Evolutionary conservation across 2,329 filamentous ascomycete genomes (phyloP).

Genomic region (Cladophialophora bantiana): DNA sequence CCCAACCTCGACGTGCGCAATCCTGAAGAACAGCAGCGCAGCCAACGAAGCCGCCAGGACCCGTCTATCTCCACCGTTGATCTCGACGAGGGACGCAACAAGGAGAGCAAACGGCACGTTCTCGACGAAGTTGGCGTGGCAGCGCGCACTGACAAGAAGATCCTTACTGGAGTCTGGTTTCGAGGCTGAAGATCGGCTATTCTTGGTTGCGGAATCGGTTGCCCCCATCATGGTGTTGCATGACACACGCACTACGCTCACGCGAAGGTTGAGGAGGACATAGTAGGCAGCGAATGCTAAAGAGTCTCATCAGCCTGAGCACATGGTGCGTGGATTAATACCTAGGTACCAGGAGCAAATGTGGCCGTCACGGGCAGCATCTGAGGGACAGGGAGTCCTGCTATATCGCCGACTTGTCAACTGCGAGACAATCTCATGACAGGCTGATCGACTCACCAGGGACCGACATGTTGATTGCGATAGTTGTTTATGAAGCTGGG

Average conservation of each 20-base stretch:
- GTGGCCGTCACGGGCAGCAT: slow-evolving; percentile 40
- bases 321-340: slow-evolving; percentile 8
- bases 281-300: slow-evolving; percentile 53
- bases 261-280: slow-evolving; percentile 50
- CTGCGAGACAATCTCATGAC: background rate
- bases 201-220: slow-evolving; percentile 24
- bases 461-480: slow-evolving; percentile 23
- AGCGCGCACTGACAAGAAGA: slow-evolving; percentile 48
- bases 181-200: slow-evolving; percentile 14
- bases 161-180: background rate
- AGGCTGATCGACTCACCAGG: slow-evolving; percentile 23
- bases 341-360: slow-evolving; percentile 32
- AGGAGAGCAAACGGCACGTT: slow-evolving; percentile 52
- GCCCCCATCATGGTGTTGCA: slow-evolving; percentile 44
- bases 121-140: slow-evolving; percentile 54
- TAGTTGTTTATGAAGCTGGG: no score
- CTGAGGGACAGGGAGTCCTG: slow-evolving; percentile 42
- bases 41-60: slow-evolving; percentile 50
- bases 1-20: slow-evolving; percentile 52
- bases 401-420: slow-evolving; percentile 16
- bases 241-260: slow-evolving; percentile 47
- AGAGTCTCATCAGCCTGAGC: slow-evolving; percentile 49
- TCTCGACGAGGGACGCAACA: slow-evolving; percentile 51
- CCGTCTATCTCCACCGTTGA: slow-evolving; percentile 53
- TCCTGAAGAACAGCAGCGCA: slow-evolving; percentile 48